Conservation (phyloP, 1,139 yeast genomes). For the Lodderomyces elongisporus region DNA sequence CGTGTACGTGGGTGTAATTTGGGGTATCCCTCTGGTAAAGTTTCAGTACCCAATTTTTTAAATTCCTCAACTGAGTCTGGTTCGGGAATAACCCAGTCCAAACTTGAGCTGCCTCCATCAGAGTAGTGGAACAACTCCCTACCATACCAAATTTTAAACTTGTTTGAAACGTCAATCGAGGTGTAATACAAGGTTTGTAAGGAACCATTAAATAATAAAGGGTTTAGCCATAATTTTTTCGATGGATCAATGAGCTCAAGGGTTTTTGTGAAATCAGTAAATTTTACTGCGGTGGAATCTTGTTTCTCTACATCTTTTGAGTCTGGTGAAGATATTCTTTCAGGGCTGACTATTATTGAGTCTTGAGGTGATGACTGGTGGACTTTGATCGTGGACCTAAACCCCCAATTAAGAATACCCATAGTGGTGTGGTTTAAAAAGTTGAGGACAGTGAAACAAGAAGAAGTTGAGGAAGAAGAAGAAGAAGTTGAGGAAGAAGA, state of each 20-base stretch:
- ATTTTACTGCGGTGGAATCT: conserved; percentile 14
- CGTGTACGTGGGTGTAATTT: conserved; percentile 75
- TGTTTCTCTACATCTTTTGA: not conserved
- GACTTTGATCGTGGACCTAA: conserved; percentile 30
- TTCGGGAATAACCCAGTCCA: conserved; percentile 64
- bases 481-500: no score
- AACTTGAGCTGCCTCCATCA: conserved; percentile 67
- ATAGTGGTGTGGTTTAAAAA: conserved; percentile 3
- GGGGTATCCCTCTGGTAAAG: conserved; percentile 68
- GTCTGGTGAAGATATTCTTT: no score
- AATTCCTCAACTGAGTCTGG: conserved; percentile 48
- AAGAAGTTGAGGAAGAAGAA: no score
- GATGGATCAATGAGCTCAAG: conserved; percentile 24
- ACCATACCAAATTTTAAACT: conserved; percentile 65
- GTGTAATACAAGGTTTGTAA: conserved; percentile 71
- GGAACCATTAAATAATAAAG: conserved; percentile 65
- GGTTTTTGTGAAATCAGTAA: conserved; percentile 21
- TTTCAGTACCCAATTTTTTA: conserved; percentile 42
- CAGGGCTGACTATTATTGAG: no score
- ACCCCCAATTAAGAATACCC: conserved; percentile 32
- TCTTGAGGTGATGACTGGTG: conserved; percentile 18
- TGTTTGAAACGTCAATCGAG: conserved; percentile 47
- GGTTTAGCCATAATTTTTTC: conserved; percentile 51
- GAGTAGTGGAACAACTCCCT: conserved; percentile 59
- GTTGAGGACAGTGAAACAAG: not conserved